These are phyloP conservation scores for Limnomonas spitsbergensis DNA, from an alignment of 139 green algal genomes.

Conservation along the genomic window DNA sequence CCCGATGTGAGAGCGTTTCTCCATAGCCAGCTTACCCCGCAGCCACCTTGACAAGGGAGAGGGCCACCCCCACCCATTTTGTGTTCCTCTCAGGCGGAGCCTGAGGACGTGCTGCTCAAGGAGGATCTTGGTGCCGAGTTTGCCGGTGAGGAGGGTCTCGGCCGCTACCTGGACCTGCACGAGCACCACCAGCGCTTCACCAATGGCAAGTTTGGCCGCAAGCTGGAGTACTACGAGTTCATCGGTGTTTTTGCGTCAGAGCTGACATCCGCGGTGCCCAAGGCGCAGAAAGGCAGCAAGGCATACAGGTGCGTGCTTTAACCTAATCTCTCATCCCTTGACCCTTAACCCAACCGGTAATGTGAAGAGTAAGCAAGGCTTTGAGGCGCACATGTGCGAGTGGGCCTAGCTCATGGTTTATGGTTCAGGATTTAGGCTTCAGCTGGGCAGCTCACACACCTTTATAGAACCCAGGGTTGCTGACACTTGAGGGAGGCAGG, in stretches of 20 bases:
- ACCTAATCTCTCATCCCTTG: not conserved
- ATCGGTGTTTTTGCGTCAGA: constrained; percentile 2
- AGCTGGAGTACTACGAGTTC: constrained; percentile 56
- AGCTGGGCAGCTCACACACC: too few relatives aligned
- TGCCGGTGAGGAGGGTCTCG: constrained; percentile 83
- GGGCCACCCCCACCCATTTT: too few relatives aligned
- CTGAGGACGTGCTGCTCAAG: constrained; percentile 51
- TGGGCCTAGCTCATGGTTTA: too few relatives aligned
- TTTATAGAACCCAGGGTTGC: too few relatives aligned
- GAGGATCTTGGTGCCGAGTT: constrained; percentile 69
- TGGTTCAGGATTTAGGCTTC: too few relatives aligned
- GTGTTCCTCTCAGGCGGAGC: constrained; percentile 67
- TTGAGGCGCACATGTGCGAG: too few relatives aligned
- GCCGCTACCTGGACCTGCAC: constrained; percentile 91
- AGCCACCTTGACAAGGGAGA: too few relatives aligned
- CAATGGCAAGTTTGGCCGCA: constrained; percentile 80
- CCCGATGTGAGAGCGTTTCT: too few relatives aligned
- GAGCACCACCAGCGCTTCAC: constrained; percentile 66
- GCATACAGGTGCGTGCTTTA: not conserved
- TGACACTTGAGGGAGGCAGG: too few relatives aligned
- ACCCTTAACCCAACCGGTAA: too few relatives aligned
- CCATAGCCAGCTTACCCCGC: too few relatives aligned
- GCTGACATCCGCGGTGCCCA: not conserved
- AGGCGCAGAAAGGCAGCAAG: constrained; percentile 22
- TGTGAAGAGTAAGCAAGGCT: too few relatives aligned